A percentile compares a stretch with the other conserved stretches of the same genome.
These are phyloP conservation scores for Kalaharituber pfeilii DNA, from an alignment of 2,329 filamentous ascomycete genomes.

Conservation along the genomic window DNA sequence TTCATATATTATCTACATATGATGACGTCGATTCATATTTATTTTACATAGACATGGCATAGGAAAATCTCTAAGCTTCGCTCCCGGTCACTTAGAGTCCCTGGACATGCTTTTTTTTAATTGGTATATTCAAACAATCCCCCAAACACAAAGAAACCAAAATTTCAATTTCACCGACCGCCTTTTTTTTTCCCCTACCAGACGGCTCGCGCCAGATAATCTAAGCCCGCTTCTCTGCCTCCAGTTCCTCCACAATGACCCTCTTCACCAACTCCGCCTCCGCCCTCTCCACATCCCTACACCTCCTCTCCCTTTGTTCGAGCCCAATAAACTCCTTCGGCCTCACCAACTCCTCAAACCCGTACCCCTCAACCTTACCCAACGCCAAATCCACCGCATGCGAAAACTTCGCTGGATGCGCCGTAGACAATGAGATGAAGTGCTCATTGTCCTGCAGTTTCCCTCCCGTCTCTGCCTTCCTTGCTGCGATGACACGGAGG, in stretches of 20 bases:
- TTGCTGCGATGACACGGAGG: conserved; percentile 41
- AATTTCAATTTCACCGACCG: conserved; percentile 8
- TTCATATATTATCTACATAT: too few species aligned
- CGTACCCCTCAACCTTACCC: conserved; percentile 49
- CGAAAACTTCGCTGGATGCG: conserved; percentile 89
- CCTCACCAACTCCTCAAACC: conserved; percentile 49
- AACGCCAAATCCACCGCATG: conserved; percentile 68
- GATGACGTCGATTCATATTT: too few species aligned
- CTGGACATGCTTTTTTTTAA: too few species aligned
- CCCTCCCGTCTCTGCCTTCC: conserved; percentile 22
- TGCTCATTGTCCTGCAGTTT: conserved; percentile 32
- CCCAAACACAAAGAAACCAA: too few species aligned
- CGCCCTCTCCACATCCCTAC: conserved; percentile 41
- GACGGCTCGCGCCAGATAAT: background rate
- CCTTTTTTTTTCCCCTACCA: conserved; percentile 32
- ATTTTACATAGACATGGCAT: too few species aligned
- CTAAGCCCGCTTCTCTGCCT: conserved; percentile 7
- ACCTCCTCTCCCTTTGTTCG: conserved; percentile 55
- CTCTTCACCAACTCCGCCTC: conserved; percentile 14
- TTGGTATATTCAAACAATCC: too few species aligned
- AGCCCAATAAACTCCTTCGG: conserved; percentile 69
- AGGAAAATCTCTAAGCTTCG: too few species aligned
- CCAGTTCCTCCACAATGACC: conserved; percentile 12
- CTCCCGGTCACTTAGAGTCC: too few species aligned
- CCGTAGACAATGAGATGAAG: conserved; percentile 77